Conservation (phyloP, 2,329 filamentous ascomycete genomes). For the Claviceps sp. region DNA sequence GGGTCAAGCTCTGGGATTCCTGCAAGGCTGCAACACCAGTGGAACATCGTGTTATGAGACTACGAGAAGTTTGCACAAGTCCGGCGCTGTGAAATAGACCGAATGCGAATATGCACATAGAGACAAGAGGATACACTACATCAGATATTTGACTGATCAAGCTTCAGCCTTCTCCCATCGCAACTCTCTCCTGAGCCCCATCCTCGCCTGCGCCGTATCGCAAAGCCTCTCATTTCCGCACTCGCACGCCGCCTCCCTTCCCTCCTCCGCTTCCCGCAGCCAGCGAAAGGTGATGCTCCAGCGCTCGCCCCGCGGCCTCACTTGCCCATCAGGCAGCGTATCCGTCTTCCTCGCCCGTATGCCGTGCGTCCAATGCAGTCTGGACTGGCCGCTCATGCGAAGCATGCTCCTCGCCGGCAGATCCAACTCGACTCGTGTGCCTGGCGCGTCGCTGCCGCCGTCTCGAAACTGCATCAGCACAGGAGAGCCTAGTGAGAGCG, state of each 20-base stretch:
- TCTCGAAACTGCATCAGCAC: constrained; percentile 31
- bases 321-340: constrained; percentile 28
- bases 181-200: constrained; percentile 35
- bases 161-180: constrained; percentile 25
- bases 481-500: constrained; percentile 27
- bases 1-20: too few relatives aligned
- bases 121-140: too few relatives aligned
- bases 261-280: constrained; percentile 21
- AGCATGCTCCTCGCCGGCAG: constrained; percentile 35
- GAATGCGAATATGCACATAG: too few relatives aligned
- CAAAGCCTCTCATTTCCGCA: constrained; percentile 36
- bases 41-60: too few relatives aligned
- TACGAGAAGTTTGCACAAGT: too few relatives aligned
- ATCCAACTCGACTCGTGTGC: constrained; percentile 28
- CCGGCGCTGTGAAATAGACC: too few relatives aligned
- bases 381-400: constrained; percentile 33
- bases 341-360: constrained; percentile 42
- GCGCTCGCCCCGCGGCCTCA: constrained; percentile 28
- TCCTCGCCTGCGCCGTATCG: constrained; percentile 33
- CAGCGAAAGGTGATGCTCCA: constrained; percentile 45
- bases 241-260: constrained; percentile 28
- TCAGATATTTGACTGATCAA: too few relatives aligned
- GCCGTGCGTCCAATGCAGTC: constrained; percentile 42
- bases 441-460: constrained; percentile 13
- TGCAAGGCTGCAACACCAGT: too few relatives aligned